Evolutionary conservation across 768 basidiomycete species (phyloP), one percentile per base, ranked within the genome.

Genomic region (Leccinum incarnatum): DNA sequence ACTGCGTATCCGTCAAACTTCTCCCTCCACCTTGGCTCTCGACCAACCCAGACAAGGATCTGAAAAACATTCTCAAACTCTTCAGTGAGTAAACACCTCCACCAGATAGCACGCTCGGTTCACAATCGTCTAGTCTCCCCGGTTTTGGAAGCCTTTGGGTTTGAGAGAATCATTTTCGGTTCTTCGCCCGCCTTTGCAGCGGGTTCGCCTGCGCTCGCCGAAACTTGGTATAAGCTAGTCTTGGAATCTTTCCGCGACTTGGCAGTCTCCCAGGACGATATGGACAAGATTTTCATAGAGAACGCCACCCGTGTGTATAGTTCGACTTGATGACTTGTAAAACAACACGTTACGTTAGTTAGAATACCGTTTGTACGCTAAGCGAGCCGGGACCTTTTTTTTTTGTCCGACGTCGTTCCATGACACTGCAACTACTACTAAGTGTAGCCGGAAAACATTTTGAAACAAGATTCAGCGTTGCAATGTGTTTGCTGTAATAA

Each of bases 61-160:
- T 81, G 74, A 81, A 75, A 70, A 81, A 86, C 53, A 78, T 89
- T 57, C 83, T 93, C 73, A 93, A 89, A 78, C 89, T 93, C 83
- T 93, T 91, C 75, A 76, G 91, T 93, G 67, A 76, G 91, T 85
- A 17, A 2, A 14, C 1, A 37, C 36, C 42, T 23, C 9, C 12
- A 8, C 36, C 0, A 51, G 11, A 3, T 12, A 30, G 8, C 9
- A 7, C 21, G 2, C 0, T 29, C 19, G 10, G 19, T 58, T 72
- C 37, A 63, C 51, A 49, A 23, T 30, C 52, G 2, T 17, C 4
- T 59, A 94, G 91, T 93, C 63, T 88, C 85, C 8, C 92, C 89
- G 15, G 87, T 88, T 37, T 74, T 93, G 61, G 92, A 94, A 70
- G 92, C 92, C 3, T 93, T 93, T 69, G 92, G 92, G 7, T 90